Evolutionary conservation across 2,329 filamentous ascomycete species (phyloP).

Genomic region (Lachnellula hyalina): DNA sequence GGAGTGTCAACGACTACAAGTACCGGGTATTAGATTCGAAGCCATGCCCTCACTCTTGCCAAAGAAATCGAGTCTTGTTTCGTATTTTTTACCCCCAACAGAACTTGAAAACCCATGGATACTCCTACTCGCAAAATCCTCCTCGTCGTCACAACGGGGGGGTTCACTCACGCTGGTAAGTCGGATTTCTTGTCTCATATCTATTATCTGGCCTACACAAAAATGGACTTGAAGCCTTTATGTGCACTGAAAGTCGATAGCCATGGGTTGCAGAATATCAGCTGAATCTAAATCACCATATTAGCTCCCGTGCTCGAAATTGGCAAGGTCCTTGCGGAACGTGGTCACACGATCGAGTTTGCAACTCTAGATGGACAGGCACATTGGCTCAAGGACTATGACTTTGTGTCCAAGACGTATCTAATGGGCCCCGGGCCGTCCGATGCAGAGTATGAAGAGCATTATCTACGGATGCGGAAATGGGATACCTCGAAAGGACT

Average conservation of each 20-base stretch:
- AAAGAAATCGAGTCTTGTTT: not conserved
- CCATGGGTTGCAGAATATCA: not conserved
- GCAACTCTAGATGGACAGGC: conserved; percentile 36
- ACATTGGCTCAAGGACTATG: conserved; percentile 26
- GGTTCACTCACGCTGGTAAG: not conserved
- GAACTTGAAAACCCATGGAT: not conserved
- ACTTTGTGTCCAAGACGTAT: conserved; percentile 31
- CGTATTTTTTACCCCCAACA: not conserved
- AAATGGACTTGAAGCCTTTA: too few relatives aligned
- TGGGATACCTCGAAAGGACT: conserved; percentile 33
- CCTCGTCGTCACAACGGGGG: not conserved
- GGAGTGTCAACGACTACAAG: too few relatives aligned
- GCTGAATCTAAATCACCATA: not conserved
- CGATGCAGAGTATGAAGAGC: conserved; percentile 28
- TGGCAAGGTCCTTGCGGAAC: conserved; percentile 30
- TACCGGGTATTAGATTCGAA: too few relatives aligned
- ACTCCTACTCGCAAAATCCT: not conserved
- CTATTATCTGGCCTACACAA: too few relatives aligned
- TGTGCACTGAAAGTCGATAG: too few relatives aligned
- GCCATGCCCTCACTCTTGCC: too few relatives aligned
- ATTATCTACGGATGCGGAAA: conserved; percentile 34
- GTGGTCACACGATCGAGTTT: conserved; percentile 36
- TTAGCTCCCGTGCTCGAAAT: conserved; percentile 35
- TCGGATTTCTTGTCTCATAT: not conserved
- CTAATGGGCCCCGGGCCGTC: conserved; percentile 30